These are phyloP conservation scores for Tricholoma matsutake DNA, from an alignment of 768 basidiomycete genomes.

Conservation along the genomic window DNA sequence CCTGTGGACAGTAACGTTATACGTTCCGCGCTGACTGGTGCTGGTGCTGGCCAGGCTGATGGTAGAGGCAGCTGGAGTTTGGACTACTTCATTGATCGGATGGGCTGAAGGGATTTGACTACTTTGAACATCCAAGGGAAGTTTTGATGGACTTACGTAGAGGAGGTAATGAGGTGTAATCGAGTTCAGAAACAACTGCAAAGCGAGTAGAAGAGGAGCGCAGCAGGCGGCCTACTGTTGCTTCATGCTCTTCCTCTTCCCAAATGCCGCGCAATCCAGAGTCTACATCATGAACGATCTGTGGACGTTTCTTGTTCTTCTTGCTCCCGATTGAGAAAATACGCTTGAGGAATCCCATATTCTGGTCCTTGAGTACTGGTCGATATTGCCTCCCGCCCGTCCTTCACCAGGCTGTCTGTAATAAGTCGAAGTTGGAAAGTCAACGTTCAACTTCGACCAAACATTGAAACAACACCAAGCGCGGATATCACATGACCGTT, in stretches of 20 bases:
- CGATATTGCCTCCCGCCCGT: conserved; percentile 10
- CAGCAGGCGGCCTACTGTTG: conserved; percentile 49
- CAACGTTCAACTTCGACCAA: conserved; percentile 44
- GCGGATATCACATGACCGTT: conserved; percentile 31
- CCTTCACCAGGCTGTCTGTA: conserved; percentile 9
- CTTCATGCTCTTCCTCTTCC: conserved; percentile 52
- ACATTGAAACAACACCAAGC: conserved; percentile 16
- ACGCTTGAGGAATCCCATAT: conserved; percentile 70
- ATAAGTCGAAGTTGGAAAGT: conserved; percentile 16
- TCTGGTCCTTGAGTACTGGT: conserved; percentile 3
- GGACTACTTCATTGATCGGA: conserved; percentile 58
- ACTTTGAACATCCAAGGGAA: neutral
- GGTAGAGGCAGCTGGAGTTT: conserved; percentile 47
- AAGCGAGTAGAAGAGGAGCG: conserved; percentile 72
- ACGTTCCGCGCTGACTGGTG: conserved; percentile 54
- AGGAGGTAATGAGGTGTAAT: conserved; percentile 59
- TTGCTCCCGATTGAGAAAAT: conserved; percentile 67
- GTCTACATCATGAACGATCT: conserved; percentile 24
- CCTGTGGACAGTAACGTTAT: conserved; percentile 68
- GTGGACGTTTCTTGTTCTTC: conserved; percentile 46
- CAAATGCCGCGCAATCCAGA: conserved; percentile 11
- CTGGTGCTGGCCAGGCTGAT: conserved; percentile 51
- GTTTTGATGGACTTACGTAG: conserved; percentile 51
- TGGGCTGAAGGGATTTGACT: conserved; percentile 42
- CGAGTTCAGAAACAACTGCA: conserved; percentile 51